Evolutionary conservation across 495 filamentous ascomycete genomes (phyloP).

Genomic region (Podospora conica): DNA sequence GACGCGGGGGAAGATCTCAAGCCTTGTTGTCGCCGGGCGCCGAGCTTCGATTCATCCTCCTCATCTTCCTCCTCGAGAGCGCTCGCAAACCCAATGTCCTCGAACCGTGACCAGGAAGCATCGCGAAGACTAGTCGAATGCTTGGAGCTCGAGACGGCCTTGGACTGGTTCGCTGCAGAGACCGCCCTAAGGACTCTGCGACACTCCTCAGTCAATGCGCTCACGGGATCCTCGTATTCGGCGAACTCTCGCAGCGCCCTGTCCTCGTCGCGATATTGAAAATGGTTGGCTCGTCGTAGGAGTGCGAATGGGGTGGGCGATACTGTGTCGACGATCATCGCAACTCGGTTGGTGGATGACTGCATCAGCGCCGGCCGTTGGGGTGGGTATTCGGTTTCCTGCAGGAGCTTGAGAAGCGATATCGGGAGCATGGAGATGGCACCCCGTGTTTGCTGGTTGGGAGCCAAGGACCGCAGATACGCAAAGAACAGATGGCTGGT

Average conservation of each 20-base stretch:
- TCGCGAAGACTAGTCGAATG: constrained; percentile 66
- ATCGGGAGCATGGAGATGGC: constrained; percentile 80
- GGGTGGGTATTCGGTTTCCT: constrained; percentile 93
- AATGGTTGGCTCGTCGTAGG: constrained; percentile 85
- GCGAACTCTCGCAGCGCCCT: constrained; percentile 74
- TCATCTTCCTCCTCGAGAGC: constrained; percentile 64
- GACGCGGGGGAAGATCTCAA: constrained; percentile 60
- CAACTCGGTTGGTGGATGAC: constrained; percentile 75
- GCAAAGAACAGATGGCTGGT: constrained; percentile 97
- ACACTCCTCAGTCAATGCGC: constrained; percentile 88
- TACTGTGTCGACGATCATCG: constrained; percentile 94
- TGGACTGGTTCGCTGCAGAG: constrained; percentile 79
- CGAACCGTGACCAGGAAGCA: constrained; percentile 92
- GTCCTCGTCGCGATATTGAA: constrained; percentile 89
- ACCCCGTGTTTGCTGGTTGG: constrained; percentile 62
- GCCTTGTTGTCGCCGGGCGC: constrained; percentile 31
- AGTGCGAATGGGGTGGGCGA: constrained; percentile 92
- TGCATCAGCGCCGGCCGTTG: constrained; percentile 71
- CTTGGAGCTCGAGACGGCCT: constrained; percentile 56
- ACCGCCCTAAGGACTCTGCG: constrained; percentile 82
- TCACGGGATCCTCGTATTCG: constrained; percentile 81
- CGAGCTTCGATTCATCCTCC: constrained; percentile 49
- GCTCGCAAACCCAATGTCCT: constrained; percentile 86
- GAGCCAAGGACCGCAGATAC: constrained; percentile 83
- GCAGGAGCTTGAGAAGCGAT: constrained; percentile 80